Evolutionary conservation across 257 asterid species (phyloP).

Genomic region (Gentiana dahurica): DNA sequence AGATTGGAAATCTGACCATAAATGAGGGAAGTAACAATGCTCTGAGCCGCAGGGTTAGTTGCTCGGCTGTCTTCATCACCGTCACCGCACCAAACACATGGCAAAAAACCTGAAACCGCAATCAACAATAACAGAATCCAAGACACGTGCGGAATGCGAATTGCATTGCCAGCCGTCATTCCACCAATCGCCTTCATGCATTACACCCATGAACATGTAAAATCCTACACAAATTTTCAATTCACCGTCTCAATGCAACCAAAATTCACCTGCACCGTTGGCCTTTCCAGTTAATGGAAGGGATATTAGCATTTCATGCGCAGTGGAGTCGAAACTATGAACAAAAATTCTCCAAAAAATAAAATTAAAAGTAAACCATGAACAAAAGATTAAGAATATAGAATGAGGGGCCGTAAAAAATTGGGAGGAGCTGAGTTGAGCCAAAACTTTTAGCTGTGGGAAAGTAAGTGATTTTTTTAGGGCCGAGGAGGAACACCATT

Average conservation of each 20-base stretch:
- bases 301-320: too few species aligned
- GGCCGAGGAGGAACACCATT: constrained; percentile 33
- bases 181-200: constrained; percentile 62
- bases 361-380: too few species aligned
- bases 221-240: neutral
- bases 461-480: constrained; percentile 23
- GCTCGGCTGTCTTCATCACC: constrained; percentile 34
- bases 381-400: too few species aligned
- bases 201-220: constrained; percentile 24
- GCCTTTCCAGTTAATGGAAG: too few species aligned
- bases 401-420: too few species aligned
- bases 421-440: neutral
- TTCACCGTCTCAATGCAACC: too few species aligned
- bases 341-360: too few species aligned
- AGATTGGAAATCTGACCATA: constrained; percentile 71
- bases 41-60: constrained; percentile 36
- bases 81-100: constrained; percentile 37
- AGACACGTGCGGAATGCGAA: constrained; percentile 41
- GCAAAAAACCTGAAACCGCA: constrained; percentile 28
- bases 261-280: too few species aligned
- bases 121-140: constrained; percentile 39
- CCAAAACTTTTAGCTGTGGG: constrained; percentile 20
- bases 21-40: constrained; percentile 59
- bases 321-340: too few species aligned
- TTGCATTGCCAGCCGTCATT: constrained; percentile 40